Evolutionary conservation across 78 protist species (phyloP), one percentile per base, ranked within the genome.

Genomic region (Dictyostelium brefeldianum): DNA sequence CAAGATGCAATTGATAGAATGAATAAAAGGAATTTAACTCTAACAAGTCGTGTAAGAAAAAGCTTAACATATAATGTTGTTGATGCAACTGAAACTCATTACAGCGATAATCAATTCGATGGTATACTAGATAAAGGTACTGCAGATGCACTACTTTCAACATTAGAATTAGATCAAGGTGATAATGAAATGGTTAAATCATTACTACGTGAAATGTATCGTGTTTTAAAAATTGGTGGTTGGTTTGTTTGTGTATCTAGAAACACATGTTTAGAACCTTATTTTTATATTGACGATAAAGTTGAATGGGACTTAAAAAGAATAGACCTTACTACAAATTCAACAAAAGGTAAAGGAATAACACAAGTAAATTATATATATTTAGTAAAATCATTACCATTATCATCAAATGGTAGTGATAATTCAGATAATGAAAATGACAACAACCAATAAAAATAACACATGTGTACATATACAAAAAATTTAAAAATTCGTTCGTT

Each of bases 51-150:
- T 31, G 70, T 87, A 8, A 87, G 67, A 50, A 57, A 54, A 7
- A 41, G 70, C 5, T 43, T 87, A 25, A 22, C 59, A 17, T 87
- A 87, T 50, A n/a, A 50, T 29, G 48, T 48, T 3, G 41, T n/a
- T 10, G 92, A 87, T 64, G 92, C 92, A 0, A 87, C 92, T 6
- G 48, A 70, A 10, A 77, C 83, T 15, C 10, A 64, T 0, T 20
- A 43, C 7, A 74, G 51, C 2, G 78, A 74, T 18, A 4, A 48
- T 15, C 50, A 54, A 17, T 87, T 62, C 43, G 4, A 74, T 36
- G 92, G 92, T 48, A 54, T 87, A 1, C 59, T 87, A 4, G 92
- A 87, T 41, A 87, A 87, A 81, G 92, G 92, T 12, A 87, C 92
- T 12, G 31, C 62, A 0, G 92, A 87, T 50, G 92, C 92, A 2